Evolutionary conservation across 768 basidiomycete species (phyloP).

Genomic region (Psilocybe sp.): DNA sequence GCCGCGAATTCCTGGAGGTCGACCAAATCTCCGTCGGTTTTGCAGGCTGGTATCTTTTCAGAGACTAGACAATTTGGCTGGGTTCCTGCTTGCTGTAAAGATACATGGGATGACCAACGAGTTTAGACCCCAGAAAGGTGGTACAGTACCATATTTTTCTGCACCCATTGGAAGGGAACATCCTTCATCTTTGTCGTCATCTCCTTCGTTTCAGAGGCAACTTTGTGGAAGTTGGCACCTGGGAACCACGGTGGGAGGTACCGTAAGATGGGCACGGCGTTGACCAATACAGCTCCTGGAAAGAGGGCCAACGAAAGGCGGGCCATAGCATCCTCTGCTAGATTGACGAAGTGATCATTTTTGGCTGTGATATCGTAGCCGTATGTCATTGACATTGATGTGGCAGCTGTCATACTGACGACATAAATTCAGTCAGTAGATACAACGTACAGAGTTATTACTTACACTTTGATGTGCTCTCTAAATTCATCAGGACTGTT

Average conservation of each 20-base stretch:
- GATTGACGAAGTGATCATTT: too few relatives aligned
- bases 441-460: neutral
- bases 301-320: constrained; percentile 13
- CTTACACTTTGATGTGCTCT: constrained; percentile 13
- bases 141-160: constrained; percentile 16
- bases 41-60: constrained; percentile 7
- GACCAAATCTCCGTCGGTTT: constrained; percentile 2
- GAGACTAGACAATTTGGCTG: too few relatives aligned
- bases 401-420: constrained; percentile 28
- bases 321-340: constrained; percentile 16
- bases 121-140: neutral
- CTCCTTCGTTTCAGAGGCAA: too few relatives aligned
- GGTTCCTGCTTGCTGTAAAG: constrained; percentile 11
- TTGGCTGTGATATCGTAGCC: constrained; percentile 26
- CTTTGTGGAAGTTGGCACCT: too few relatives aligned
- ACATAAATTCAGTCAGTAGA: neutral
- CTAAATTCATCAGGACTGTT: constrained; percentile 10
- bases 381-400: constrained; percentile 34
- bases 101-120: neutral
- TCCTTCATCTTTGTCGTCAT: too few relatives aligned
- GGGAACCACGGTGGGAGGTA: too few relatives aligned
- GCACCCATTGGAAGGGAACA: constrained; percentile 18
- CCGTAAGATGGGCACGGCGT: too few relatives aligned
- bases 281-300: constrained; percentile 18
- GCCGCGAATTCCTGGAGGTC: constrained; percentile 11